phyloP scores from a whole-genome alignment of 495 filamentous ascomycete species.

The Pyrenula massariospora region DNA sequence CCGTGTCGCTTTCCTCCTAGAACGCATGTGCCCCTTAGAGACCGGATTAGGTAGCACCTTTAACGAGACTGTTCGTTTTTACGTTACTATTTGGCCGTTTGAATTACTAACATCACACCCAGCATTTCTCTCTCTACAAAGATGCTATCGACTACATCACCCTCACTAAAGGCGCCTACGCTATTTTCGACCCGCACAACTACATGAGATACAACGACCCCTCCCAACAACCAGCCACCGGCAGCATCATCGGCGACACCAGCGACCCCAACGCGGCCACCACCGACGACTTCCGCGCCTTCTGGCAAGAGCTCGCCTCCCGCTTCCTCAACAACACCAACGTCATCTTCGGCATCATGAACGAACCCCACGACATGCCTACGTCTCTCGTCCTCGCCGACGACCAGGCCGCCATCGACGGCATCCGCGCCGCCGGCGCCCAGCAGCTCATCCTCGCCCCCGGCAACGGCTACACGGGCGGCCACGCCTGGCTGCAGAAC shows the following conservation, averaged over 20 bases:
- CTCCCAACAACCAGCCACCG: constrained; percentile 25
- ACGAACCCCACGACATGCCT: constrained; percentile 40
- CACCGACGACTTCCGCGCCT: constrained; percentile 39
- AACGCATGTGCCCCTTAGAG: constrained; percentile 38
- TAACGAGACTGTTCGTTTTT: constrained; percentile 25
- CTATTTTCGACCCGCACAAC: constrained; percentile 21
- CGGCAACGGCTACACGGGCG: constrained; percentile 21
- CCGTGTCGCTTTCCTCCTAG: constrained; percentile 40
- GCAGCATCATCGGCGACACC: constrained; percentile 35
- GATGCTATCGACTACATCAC: constrained; percentile 40
- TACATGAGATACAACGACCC: constrained; percentile 45
- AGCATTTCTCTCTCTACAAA: constrained; percentile 34
- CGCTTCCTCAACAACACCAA: constrained; percentile 36
- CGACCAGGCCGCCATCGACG: constrained; percentile 44
- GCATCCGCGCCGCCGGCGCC: constrained; percentile 46
- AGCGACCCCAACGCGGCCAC: constrained; percentile 26
- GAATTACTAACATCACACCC: neutral
- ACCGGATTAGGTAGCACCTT: constrained; percentile 37
- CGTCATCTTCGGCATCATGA: constrained; percentile 51
- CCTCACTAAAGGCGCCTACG: constrained; percentile 27
- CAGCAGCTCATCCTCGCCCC: constrained; percentile 42
- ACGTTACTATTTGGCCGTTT: neutral
- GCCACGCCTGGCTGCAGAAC: constrained; percentile 34
- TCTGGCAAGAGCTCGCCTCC: constrained; percentile 46
- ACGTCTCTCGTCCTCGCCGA: neutral